Conservation (phyloP, 352 stramenopile genomes). For the Phytophthora macrochlamydospora region DNA sequence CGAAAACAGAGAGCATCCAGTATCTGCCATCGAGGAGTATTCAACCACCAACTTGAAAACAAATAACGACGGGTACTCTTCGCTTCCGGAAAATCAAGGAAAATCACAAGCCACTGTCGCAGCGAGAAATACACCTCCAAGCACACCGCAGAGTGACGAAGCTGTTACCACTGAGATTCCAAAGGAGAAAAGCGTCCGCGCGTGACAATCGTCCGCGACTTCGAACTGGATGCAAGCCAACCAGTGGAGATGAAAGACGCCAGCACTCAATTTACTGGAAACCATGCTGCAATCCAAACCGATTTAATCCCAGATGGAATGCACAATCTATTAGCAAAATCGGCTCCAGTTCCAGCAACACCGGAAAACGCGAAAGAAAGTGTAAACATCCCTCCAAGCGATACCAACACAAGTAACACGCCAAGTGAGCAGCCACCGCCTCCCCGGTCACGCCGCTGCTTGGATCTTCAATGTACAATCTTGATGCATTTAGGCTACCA, state of each 20-base stretch:
- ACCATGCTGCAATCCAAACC: constrained; percentile 72
- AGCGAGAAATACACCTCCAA: background rate
- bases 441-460: constrained; percentile 8
- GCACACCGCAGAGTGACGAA: background rate
- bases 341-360: background rate
- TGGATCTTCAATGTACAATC: constrained; percentile 31
- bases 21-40: too few relatives aligned
- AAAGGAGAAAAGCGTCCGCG: constrained; percentile 8
- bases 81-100: too few relatives aligned
- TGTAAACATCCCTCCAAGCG: background rate
- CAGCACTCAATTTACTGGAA: constrained; percentile 75
- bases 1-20: too few relatives aligned
- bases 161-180: background rate
- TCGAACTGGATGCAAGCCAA: constrained; percentile 18
- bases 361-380: background rate
- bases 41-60: background rate
- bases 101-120: background rate
- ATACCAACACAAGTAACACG: background rate
- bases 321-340: constrained; percentile 34
- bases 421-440: constrained; percentile 7
- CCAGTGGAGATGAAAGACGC: constrained; percentile 65
- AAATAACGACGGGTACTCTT: background rate
- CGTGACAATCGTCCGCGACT: constrained; percentile 64
- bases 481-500: constrained; percentile 41
- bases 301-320: constrained; percentile 67